Base-by-base conservation (phyloP, 805 yeast species). In the Wickerhamiella shivajii region DNA sequence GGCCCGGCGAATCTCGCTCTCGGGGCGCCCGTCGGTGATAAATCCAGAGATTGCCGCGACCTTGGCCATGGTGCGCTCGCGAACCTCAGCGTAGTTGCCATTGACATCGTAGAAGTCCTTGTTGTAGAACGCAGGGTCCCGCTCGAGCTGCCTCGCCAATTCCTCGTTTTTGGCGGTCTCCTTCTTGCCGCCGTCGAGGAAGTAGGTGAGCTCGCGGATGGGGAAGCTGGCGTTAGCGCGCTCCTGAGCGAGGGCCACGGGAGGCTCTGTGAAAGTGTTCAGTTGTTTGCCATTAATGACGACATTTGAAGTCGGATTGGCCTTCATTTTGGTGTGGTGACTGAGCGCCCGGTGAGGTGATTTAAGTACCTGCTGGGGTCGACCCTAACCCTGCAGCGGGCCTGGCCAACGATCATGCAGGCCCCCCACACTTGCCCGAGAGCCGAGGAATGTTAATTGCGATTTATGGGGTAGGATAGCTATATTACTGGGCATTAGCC, bases 61-160 rank as follows among this genome's bases (percentile, higher is more conserved):
- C 29, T 39, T 41, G 40, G 42, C 31, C 49, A 54, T 45, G 11
- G 60, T 50, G 28, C 50, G 44, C 46, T 54, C 52, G 44, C 68
- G 66, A 23, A 45, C 21, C 20, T 17, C 38, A 34, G 41, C 40
- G n/a, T 54, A 57, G 47, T 66, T 66, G 31, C 39, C 46, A 24
- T 60, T 53, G 40, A 63, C 52, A 38, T 69, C 74, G 48, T 67
- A 69, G 44, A 52, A 54, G 31, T 55, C 50, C 14, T 61, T 49
- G 40, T 56, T 54, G 35, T 59, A 53, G 42, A 69, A 58, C 24
- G 63, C 53, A 14, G 73, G 74, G 45, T 66, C 69, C 31, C 71
- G 58, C 55, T 69, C 74, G 54, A 68, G 53, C 46, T 63, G 66
- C 38, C 50, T 55, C 38, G 53, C 40, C 34, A 66, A 44, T 13